phyloP scores from a whole-genome alignment of 352 stramenopile species.

The Globisporangium okanoganense region DNA sequence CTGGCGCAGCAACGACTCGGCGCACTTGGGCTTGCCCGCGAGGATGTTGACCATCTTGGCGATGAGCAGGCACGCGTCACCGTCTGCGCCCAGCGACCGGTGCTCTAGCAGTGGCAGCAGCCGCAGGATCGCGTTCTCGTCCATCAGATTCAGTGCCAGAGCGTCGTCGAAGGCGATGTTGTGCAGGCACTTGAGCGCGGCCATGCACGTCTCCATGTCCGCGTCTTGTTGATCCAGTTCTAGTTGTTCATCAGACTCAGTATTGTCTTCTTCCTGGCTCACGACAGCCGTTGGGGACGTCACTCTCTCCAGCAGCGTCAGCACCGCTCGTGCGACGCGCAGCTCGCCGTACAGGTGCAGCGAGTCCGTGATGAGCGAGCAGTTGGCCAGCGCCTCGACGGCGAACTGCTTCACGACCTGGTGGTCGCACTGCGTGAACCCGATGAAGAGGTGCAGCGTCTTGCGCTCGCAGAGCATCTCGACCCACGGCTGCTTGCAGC shows the following conservation, averaged over 20 bases:
- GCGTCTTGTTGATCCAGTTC: background rate
- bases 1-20: constrained; percentile 40
- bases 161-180: constrained; percentile 62
- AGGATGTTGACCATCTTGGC: constrained; percentile 41
- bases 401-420: constrained; percentile 57
- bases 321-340: constrained; percentile 42
- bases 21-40: constrained; percentile 43
- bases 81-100: constrained; percentile 29
- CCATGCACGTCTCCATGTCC: constrained; percentile 51
- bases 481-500: constrained; percentile 64
- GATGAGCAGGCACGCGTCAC: constrained; percentile 38
- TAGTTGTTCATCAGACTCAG: background rate
- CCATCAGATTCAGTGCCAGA: constrained; percentile 50
- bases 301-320: constrained; percentile 40
- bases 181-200: constrained; percentile 62
- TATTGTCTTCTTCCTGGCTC: background rate
- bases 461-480: constrained; percentile 79
- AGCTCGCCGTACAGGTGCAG: constrained; percentile 71
- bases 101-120: constrained; percentile 47
- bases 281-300: background rate
- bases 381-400: constrained; percentile 67
- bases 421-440: constrained; percentile 52
- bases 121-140: constrained; percentile 42
- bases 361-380: constrained; percentile 69
- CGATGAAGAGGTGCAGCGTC: constrained; percentile 54